Evolutionary conservation across 768 basidiomycete genomes (phyloP), one percentile per base, ranked within the genome.

Genomic region (Leucocoprinus birnbaumii): DNA sequence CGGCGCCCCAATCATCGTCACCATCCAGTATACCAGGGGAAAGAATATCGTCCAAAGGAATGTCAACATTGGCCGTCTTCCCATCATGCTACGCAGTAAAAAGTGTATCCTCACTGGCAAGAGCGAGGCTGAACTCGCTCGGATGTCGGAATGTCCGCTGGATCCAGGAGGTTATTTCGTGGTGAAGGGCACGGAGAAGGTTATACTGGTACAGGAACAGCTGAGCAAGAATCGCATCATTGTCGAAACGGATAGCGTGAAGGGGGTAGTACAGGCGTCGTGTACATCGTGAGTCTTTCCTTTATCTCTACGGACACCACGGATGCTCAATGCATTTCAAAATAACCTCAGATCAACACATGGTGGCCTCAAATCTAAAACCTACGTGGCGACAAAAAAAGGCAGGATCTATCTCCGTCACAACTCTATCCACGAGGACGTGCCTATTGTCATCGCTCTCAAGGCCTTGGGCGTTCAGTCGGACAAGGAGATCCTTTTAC

Each of bases 161-260:
- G 97, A 99, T 73, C 96, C 97, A 10, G 97, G 97, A n/a, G 97
- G 97, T 3, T 98, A 98, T 68, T 99, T 99, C 69, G 89, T 99
- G 56, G 97, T 99, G 49, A 98, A 95, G 71, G 96, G 96, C 35
- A 99, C 96, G 41, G 96, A 99, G 72, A 99, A 98, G 73, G 97
- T 99, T 63, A 99, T 99, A 61, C 77, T 99, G 58, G 96, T 99
- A 6, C 97, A 99, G 69, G 97, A 98, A 68, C 97, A 99, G 72
- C 73, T 98, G 65, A 95, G 92, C 79, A 98, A 98, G 79, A 98
- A 99, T 70, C 84, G 97, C 40, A 99, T 99, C 66, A 98, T 99
- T 61, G 97, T 99, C 58, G 97, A 98, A 75, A 90, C 87, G 5
- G 97, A 98, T 70, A 72, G 80, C 19, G 85, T 85, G 40, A 98